Conservation (phyloP, 2,329 filamentous ascomycete species). For the Neonectria punicea region DNA sequence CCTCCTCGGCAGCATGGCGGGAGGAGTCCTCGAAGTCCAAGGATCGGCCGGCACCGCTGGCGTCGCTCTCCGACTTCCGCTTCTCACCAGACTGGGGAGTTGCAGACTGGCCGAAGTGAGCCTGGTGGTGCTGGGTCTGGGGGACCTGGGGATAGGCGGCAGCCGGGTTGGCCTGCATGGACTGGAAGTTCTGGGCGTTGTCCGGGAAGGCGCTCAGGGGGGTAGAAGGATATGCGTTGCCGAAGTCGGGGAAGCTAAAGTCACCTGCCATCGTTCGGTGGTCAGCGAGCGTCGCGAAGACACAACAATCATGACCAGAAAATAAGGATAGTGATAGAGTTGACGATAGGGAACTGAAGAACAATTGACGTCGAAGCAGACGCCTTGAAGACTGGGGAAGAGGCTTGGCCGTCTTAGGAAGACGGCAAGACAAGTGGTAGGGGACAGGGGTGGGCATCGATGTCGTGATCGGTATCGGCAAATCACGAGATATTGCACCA, state of each 20-base stretch:
- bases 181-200: slow-evolving; percentile 54
- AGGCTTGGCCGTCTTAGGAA: slow-evolving; percentile 42
- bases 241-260: slow-evolving; percentile 67
- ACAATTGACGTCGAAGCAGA: slow-evolving; percentile 36
- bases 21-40: slow-evolving; percentile 76
- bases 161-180: slow-evolving; percentile 64
- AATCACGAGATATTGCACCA: slow-evolving; percentile 72
- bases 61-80: slow-evolving; percentile 56
- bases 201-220: slow-evolving; percentile 56
- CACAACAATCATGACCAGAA: slow-evolving; percentile 37
- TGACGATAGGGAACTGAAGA: slow-evolving; percentile 34
- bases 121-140: slow-evolving; percentile 49
- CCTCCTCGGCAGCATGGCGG: slow-evolving; percentile 82
- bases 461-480: slow-evolving; percentile 45
- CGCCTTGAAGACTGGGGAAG: slow-evolving; percentile 34
- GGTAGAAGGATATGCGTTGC: slow-evolving; percentile 61
- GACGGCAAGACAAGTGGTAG: slow-evolving; percentile 36
- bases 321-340: slow-evolving; percentile 23
- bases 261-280: slow-evolving; percentile 63
- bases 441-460: slow-evolving; percentile 36
- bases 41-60: slow-evolving; percentile 51
- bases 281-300: slow-evolving; percentile 41
- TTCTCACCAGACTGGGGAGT: slow-evolving; percentile 53
- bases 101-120: slow-evolving; percentile 45
- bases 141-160: slow-evolving; percentile 55